phyloP scores from a whole-genome alignment of 2,329 filamentous ascomycete species.

The Xylariomycetidae sp. region DNA sequence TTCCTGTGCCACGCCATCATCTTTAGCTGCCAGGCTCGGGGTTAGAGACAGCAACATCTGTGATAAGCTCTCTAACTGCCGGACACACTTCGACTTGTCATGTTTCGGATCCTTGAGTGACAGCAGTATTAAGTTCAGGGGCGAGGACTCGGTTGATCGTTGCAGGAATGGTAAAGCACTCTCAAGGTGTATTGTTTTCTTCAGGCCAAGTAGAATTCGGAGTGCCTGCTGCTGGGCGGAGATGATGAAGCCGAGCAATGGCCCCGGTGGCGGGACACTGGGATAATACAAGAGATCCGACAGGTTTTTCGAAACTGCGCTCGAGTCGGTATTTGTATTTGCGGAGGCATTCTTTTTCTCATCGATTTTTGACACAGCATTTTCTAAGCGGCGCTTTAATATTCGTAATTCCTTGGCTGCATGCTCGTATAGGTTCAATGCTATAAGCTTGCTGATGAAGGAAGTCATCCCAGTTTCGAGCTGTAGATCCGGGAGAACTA shows the following conservation, averaged over 20 bases:
- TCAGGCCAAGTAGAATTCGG: conserved; percentile 54
- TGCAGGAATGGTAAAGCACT: conserved; percentile 49
- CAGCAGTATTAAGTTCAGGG: conserved; percentile 48
- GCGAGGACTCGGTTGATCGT: conserved; percentile 48
- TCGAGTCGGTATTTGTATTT: conserved; percentile 23
- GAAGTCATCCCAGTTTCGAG: conserved; percentile 69
- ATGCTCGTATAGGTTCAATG: conserved; percentile 58
- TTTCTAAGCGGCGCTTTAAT: conserved; percentile 58
- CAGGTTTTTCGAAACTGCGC: conserved; percentile 38
- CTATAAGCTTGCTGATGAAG: conserved; percentile 59
- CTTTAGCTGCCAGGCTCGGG: conserved; percentile 58
- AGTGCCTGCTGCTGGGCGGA: conserved; percentile 60
- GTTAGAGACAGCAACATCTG: conserved; percentile 60
- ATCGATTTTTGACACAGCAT: conserved; percentile 16
- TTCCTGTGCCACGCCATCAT: conserved; percentile 52
- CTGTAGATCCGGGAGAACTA: conserved; percentile 57
- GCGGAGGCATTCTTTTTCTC: conserved; percentile 28
- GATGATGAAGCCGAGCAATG: conserved; percentile 50
- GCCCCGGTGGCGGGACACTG: conserved; percentile 32
- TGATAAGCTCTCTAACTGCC: conserved; percentile 61
- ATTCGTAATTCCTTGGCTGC: conserved; percentile 63
- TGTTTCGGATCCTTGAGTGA: conserved; percentile 37
- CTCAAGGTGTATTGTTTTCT: conserved; percentile 55
- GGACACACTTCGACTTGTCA: conserved; percentile 51
- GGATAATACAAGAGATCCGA: conserved; percentile 59